Evolutionary conservation across 2,329 filamentous ascomycete species (phyloP).

Genomic region (Fusarium abutilonis): DNA sequence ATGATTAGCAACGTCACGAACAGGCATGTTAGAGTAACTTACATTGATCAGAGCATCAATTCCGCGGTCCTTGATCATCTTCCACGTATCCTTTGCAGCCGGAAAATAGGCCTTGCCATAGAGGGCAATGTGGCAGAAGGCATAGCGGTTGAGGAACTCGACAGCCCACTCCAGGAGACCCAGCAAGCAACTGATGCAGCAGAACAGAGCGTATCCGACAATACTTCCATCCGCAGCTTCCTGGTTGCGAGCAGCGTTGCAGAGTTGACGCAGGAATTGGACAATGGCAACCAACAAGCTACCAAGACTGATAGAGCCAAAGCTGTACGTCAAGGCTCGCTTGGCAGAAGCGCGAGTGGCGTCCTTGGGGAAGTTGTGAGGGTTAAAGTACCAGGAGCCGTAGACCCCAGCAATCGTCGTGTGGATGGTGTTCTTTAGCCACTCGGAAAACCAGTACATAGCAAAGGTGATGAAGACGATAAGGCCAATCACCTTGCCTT

Average conservation of each 20-base stretch:
- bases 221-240: conserved; percentile 75
- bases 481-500: conserved; percentile 82
- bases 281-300: conserved; percentile 88
- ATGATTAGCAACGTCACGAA: conserved; percentile 24
- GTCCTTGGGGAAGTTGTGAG: conserved; percentile 74
- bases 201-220: conserved; percentile 72
- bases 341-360: conserved; percentile 86
- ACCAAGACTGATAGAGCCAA: conserved; percentile 88
- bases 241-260: conserved; percentile 75
- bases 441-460: conserved; percentile 93
- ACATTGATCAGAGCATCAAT: conserved; percentile 87
- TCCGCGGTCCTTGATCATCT: conserved; percentile 89
- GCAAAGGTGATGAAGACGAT: conserved; percentile 90
- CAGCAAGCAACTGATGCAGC: conserved; percentile 80
- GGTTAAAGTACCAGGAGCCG: conserved; percentile 90
- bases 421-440: conserved; percentile 93
- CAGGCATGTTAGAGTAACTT: conserved; percentile 20
- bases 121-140: conserved; percentile 90
- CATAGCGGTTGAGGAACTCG: conserved; percentile 89
- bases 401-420: conserved; percentile 88
- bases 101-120: conserved; percentile 90
- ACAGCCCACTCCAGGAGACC: conserved; percentile 84
- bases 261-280: conserved; percentile 83
- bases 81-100: conserved; percentile 90
- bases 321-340: conserved; percentile 87